Percentiles rank a stretch among this genome's conserved stretches.
Conservation (phyloP, 805 yeast genomes). For the Saccharomycopsis synnaedendra region DNA sequence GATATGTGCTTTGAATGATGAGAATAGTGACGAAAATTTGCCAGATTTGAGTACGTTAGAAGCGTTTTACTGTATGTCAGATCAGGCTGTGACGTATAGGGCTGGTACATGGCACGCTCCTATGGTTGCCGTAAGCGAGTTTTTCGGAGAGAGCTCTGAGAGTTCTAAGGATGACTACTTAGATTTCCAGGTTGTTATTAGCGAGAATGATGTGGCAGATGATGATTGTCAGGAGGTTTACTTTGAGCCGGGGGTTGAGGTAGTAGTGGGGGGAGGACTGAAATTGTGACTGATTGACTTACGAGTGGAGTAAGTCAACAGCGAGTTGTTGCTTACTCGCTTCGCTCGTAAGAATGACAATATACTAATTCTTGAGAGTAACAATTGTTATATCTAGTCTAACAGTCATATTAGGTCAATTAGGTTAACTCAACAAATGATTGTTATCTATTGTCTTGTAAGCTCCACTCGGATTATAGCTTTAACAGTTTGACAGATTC, state of each 20-base stretch:
- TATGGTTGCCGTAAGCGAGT: slow-evolving; percentile 50
- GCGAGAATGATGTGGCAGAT: slow-evolving; percentile 67
- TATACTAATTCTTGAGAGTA: no score
- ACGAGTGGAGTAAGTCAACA: no score
- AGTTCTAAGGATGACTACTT: slow-evolving; percentile 38
- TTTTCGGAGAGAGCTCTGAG: neutral
- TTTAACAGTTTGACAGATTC: no score
- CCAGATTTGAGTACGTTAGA: slow-evolving; percentile 53
- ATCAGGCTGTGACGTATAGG: slow-evolving; percentile 85
- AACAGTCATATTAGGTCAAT: no score
- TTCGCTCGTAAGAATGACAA: no score
- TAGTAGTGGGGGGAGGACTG: neutral
- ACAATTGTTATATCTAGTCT: no score
- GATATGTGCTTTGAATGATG: slow-evolving; percentile 57
- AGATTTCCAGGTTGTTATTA: slow-evolving; percentile 83
- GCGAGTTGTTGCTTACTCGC: no score
- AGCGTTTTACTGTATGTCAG: slow-evolving; percentile 70
- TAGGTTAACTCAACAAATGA: no score
- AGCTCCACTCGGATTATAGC: no score
- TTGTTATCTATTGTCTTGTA: no score
- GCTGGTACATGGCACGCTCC: slow-evolving; percentile 91
- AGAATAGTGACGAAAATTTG: slow-evolving; percentile 19
- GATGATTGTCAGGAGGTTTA: slow-evolving; percentile 80
- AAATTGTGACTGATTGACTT: no score
- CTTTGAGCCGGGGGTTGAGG: slow-evolving; percentile 41